phyloP scores from a whole-genome alignment of 2,329 filamentous ascomycete genomes.

The Endoconidiophora laricicola region DNA sequence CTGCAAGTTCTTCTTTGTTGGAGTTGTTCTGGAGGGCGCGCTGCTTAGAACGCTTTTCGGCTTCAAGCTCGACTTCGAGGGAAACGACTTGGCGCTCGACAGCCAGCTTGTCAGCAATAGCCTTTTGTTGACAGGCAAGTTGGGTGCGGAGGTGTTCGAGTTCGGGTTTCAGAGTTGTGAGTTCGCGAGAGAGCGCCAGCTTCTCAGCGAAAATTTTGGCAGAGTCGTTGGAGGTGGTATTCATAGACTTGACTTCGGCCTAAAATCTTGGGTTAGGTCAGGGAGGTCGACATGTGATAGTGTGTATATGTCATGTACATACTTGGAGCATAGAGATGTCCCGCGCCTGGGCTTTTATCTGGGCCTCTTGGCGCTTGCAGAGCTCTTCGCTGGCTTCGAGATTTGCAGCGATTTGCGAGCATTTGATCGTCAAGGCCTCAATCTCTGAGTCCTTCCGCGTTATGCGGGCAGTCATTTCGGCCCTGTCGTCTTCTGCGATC shows the following conservation, averaged over 20 bases:
- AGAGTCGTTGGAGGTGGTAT: slow-evolving; percentile 49
- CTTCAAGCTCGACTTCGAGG: slow-evolving; percentile 66
- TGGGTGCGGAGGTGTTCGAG: slow-evolving; percentile 39
- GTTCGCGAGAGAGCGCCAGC: slow-evolving; percentile 33
- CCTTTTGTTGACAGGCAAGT: slow-evolving; percentile 42
- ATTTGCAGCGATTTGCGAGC: slow-evolving; percentile 25
- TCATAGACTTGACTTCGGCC: slow-evolving; percentile 56
- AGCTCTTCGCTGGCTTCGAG: slow-evolving; percentile 28
- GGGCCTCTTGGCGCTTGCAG: slow-evolving; percentile 28
- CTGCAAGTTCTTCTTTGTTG: slow-evolving; percentile 26
- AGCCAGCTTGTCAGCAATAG: slow-evolving; percentile 63
- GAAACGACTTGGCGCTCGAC: slow-evolving; percentile 63
- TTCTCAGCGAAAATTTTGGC: slow-evolving; percentile 49
- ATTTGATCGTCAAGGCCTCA: slow-evolving; percentile 26
- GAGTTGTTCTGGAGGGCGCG: slow-evolving; percentile 18
- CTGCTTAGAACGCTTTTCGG: slow-evolving; percentile 39
- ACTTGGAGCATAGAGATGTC: slow-evolving; percentile 34
- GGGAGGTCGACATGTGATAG: not conserved
- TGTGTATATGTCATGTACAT: slow-evolving; percentile 8
- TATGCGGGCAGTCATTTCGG: slow-evolving; percentile 47
- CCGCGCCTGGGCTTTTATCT: slow-evolving; percentile 31
- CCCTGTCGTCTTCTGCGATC: slow-evolving; percentile 59
- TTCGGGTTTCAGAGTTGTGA: slow-evolving; percentile 37
- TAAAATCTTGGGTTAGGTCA: slow-evolving; percentile 20
- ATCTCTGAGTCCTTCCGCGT: slow-evolving; percentile 42